Evolutionary conservation across 2,329 filamentous ascomycete species (phyloP).

Genomic region (Aspergillus phoenicis): DNA sequence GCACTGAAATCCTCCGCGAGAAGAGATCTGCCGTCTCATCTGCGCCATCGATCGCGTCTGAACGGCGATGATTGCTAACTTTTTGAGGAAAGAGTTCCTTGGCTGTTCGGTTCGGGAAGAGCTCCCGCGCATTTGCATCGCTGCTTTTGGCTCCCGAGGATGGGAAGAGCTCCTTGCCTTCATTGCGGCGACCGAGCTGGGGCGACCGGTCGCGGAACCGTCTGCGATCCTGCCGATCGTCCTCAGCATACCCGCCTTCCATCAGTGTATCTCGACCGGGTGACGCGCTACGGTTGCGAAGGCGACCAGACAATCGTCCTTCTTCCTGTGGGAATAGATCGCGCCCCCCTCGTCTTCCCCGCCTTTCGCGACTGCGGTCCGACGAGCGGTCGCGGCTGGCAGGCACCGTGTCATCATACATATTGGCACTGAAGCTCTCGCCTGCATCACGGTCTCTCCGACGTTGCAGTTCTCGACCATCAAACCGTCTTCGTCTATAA

Average conservation of each 20-base stretch:
- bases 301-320: conserved; percentile 45
- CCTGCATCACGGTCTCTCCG: conserved; percentile 53
- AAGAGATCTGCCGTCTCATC: conserved; percentile 59
- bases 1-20: conserved; percentile 52
- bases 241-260: conserved; percentile 39
- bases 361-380: conserved; percentile 32
- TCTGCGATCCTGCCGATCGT: conserved; percentile 38
- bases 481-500: conserved; percentile 59
- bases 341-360: conserved; percentile 32
- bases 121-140: conserved; percentile 47
- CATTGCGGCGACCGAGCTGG: conserved; percentile 38
- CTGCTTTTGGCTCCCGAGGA: conserved; percentile 25
- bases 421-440: conserved; percentile 69
- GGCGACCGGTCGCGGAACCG: conserved; percentile 49
- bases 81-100: conserved; percentile 62
- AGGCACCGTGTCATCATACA: conserved; percentile 74
- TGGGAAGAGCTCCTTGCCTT: conserved; percentile 64
- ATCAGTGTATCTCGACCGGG: conserved; percentile 57
- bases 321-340: conserved; percentile 46
- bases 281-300: conserved; percentile 63
- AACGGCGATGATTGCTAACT: conserved; percentile 50
- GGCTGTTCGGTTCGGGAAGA: conserved; percentile 49
- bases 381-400: conserved; percentile 31
- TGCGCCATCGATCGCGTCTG: conserved; percentile 56
- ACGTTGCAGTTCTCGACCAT: conserved; percentile 58